Conservation (phyloP, 192 early-diverging fungal genomes). For the Dissophora ornata region DNA sequence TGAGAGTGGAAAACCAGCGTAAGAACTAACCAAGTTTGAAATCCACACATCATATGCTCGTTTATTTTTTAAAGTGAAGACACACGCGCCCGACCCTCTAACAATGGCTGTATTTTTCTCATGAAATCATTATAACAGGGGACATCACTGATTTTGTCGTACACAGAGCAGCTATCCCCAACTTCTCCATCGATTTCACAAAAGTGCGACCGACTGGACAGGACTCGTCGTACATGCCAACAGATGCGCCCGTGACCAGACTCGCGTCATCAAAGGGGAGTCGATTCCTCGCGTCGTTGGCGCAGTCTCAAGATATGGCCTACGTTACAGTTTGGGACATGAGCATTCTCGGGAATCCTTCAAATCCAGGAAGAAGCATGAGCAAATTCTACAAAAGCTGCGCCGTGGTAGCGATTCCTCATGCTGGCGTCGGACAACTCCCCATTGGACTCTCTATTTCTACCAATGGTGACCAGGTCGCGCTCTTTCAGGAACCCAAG, state of each 20-base stretch:
- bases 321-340: slow-evolving; percentile 38
- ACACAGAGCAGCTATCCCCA: slow-evolving; percentile 20
- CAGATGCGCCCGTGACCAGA: slow-evolving; percentile 15
- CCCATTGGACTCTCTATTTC: slow-evolving; percentile 39
- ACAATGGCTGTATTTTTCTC: too few species aligned
- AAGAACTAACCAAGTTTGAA: neutral
- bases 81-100: too few species aligned
- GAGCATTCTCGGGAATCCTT: slow-evolving; percentile 25
- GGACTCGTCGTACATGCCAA: neutral
- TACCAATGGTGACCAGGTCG: slow-evolving; percentile 24
- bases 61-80: neutral
- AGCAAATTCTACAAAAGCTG: slow-evolving; percentile 11
- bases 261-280: slow-evolving; percentile 17
- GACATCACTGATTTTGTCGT: slow-evolving; percentile 21
- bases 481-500: slow-evolving; percentile 40
- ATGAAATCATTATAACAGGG: neutral
- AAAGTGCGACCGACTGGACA: neutral
- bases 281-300: slow-evolving; percentile 27
- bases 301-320: slow-evolving; percentile 11
- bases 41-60: neutral
- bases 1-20: slow-evolving; percentile 15
- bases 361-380: slow-evolving; percentile 11
- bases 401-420: slow-evolving; percentile 8
- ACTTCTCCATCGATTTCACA: slow-evolving; percentile 23
- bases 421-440: slow-evolving; percentile 21